Percentiles rank a stretch among this genome's conserved stretches.
Evolutionary conservation across 352 stramenopile genomes (phyloP).

Genomic region (Phytopythium helicoides): DNA sequence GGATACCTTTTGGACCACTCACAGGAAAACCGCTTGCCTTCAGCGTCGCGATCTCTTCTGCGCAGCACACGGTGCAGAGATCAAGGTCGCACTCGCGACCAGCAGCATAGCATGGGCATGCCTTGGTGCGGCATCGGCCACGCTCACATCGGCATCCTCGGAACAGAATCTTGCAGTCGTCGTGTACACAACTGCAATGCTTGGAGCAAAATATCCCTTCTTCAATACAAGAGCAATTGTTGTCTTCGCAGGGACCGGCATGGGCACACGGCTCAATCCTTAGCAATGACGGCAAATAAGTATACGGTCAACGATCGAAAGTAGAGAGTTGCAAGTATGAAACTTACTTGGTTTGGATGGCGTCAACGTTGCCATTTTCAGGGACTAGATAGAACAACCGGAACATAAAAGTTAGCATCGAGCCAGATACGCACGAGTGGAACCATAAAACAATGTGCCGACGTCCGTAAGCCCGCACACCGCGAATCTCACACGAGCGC

Average conservation of each 20-base stretch:
- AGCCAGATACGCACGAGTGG: no score
- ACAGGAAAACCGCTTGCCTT: conserved; percentile 4
- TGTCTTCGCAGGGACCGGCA: conserved; percentile 73
- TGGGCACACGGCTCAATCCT: conserved; percentile 89
- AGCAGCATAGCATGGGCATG: conserved; percentile 89
- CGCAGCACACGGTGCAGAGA: conserved; percentile 81
- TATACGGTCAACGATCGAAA: not conserved
- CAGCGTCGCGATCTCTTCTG: conserved; percentile 35
- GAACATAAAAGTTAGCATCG: no score
- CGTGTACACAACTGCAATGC: conserved; percentile 80
- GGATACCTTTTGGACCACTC: not conserved
- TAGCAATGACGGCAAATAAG: not conserved
- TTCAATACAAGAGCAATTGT: conserved; percentile 86
- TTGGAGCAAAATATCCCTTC: conserved; percentile 91
- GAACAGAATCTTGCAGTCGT: conserved; percentile 87
- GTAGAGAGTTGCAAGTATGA: not conserved
- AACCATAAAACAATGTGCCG: no score
- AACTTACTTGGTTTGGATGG: conserved; percentile 51
- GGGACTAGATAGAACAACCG: conserved; percentile 23
- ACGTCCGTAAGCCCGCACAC: conserved; percentile 12
- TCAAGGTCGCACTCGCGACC: conserved; percentile 94
- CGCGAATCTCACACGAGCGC: conserved; percentile 17
- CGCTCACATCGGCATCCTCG: conserved; percentile 84
- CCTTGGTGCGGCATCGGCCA: conserved; percentile 79
- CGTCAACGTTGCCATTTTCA: conserved; percentile 40